A percentile compares a stretch with the other conserved stretches of the same genome.
Evolutionary conservation across 2,329 filamentous ascomycete genomes (phyloP).

Genomic region (Aureobasidium sp.): DNA sequence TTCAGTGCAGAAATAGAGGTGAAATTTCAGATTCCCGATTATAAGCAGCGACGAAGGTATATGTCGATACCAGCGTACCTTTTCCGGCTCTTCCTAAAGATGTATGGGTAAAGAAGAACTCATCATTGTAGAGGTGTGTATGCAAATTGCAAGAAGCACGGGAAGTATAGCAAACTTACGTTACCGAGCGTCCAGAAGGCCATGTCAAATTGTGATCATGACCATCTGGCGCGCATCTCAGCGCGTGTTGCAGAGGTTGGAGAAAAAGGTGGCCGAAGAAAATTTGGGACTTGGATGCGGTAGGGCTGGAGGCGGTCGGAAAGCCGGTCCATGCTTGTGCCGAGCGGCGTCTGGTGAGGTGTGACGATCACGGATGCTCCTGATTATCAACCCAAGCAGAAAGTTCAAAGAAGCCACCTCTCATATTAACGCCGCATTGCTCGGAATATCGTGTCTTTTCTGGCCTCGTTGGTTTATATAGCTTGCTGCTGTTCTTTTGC

Average conservation of each 20-base stretch:
- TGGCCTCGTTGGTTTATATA: neutral
- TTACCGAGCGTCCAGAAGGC: conserved; percentile 1
- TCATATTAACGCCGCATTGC: neutral
- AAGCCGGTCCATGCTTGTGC: neutral
- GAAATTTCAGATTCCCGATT: conserved; percentile 37
- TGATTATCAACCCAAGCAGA: conserved; percentile 3
- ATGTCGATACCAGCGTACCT: conserved; percentile 45
- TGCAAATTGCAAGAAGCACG: neutral
- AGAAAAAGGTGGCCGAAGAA: conserved; percentile 2
- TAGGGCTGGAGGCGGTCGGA: conserved; percentile 14
- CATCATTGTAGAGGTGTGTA: conserved; percentile 26
- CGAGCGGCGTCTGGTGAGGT: neutral
- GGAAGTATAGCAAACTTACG: conserved; percentile 11
- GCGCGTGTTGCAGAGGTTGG: conserved; percentile 3
- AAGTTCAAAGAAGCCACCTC: conserved; percentile 12
- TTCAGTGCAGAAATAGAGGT: neutral
- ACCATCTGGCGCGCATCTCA: neutral
- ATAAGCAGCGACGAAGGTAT: conserved; percentile 46
- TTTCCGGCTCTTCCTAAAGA: conserved; percentile 48
- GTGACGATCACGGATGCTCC: conserved; percentile 5
- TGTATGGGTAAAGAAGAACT: conserved; percentile 28
- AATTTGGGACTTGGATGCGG: neutral
- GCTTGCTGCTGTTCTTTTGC: neutral
- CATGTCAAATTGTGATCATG: neutral
- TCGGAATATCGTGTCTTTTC: neutral